These are phyloP conservation scores for Penicillium sp. DNA, from an alignment of 2,329 filamentous ascomycete species.

Conservation along the genomic window DNA sequence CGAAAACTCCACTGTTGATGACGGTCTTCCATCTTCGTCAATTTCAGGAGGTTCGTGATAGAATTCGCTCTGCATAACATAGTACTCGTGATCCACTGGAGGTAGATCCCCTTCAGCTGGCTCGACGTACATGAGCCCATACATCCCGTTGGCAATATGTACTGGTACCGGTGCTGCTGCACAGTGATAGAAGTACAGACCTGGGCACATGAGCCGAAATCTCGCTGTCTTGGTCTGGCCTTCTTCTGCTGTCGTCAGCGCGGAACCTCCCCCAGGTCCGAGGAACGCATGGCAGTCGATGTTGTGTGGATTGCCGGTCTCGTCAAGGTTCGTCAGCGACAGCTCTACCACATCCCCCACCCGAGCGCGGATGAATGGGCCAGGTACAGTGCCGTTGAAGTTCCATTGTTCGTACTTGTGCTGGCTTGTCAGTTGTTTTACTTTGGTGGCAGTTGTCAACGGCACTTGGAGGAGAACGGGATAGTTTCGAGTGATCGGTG, in stretches of 20 bases:
- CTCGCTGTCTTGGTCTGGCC: constrained; percentile 36
- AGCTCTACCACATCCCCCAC: constrained; percentile 40
- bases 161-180: constrained; percentile 42
- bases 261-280: constrained; percentile 37
- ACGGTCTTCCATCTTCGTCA: constrained; percentile 34
- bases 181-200: constrained; percentile 41
- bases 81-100: constrained; percentile 40
- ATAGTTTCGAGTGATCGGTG: constrained; percentile 35
- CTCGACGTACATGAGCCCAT: constrained; percentile 27
- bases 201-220: constrained; percentile 36
- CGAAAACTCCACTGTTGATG: constrained; percentile 29
- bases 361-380: constrained; percentile 42
- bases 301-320: constrained; percentile 41
- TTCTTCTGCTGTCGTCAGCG: constrained; percentile 38
- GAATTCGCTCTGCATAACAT: constrained; percentile 45
- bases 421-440: constrained; percentile 36
- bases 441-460: constrained; percentile 31
- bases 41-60: constrained; percentile 42
- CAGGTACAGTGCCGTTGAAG: constrained; percentile 39
- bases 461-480: constrained; percentile 37
- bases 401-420: constrained; percentile 44
- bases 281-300: constrained; percentile 42
- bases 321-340: constrained; percentile 38
- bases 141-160: constrained; percentile 45
- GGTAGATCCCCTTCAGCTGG: constrained; percentile 32